phyloP scores from a whole-genome alignment of 768 basidiomycete species.

The Leccinum ochraceum region DNA sequence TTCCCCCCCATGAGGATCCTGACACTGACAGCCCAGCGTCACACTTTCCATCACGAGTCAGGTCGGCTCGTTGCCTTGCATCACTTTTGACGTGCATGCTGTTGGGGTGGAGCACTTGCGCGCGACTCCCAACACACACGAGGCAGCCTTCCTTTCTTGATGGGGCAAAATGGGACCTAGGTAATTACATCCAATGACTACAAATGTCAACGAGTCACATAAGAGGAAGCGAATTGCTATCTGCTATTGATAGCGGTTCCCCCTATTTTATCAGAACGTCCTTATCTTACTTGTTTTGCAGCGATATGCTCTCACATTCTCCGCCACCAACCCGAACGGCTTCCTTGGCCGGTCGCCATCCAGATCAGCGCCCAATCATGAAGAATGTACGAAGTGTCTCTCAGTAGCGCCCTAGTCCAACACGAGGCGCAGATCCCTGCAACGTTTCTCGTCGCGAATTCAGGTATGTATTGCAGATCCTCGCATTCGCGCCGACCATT shows the following conservation, averaged over 20 bases:
- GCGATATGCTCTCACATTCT: not conserved
- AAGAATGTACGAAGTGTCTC: not conserved
- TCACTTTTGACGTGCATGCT: constrained; percentile 4
- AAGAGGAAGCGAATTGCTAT: constrained; percentile 6
- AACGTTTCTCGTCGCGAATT: not conserved
- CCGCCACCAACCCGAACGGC: not conserved
- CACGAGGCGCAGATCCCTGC: constrained; percentile 4
- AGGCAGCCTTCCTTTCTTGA: constrained; percentile 23
- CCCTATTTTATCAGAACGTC: not conserved
- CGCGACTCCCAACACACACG: constrained; percentile 10
- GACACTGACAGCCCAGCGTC: constrained; percentile 1
- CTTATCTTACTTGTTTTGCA: not conserved
- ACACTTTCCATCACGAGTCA: constrained; percentile 1
- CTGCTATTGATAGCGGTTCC: not conserved
- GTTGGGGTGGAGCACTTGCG: not conserved
- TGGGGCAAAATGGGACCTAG: constrained; percentile 1
- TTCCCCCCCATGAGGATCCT: not conserved
- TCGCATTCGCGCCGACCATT: not conserved
- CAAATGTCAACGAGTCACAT: constrained; percentile 6
- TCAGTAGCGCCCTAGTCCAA: not conserved
- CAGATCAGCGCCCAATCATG: constrained; percentile 4
- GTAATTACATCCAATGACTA: constrained; percentile 7
- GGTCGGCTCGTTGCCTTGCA: not conserved
- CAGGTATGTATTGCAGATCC: constrained; percentile 2
- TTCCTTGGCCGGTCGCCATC: not conserved